Base-by-base conservation (phyloP, 2,329 filamentous ascomycete genomes). In the Colletotrichum cordylinicola region DNA sequence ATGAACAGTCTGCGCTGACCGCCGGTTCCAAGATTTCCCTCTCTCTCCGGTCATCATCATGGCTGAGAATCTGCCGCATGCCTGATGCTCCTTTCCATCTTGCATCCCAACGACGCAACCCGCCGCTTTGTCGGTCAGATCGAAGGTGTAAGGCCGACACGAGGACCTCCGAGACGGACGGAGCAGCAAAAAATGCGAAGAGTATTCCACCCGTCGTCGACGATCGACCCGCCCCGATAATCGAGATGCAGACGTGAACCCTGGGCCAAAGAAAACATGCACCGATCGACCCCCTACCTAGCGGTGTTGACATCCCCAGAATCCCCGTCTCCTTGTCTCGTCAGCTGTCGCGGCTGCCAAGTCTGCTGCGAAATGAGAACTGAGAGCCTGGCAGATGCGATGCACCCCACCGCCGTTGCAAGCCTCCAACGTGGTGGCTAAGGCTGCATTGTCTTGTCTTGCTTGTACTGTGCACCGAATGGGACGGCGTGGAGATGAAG, bases 121-220 rank as follows among this genome's bases (percentile, higher is more conserved):
- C 56, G 52, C 66, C 66, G 66, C n/a, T 68, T 68, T 68, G 55
- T 68, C 66, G 66, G 66, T 68, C 66, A 60, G 31, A 68, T 52
- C n/a, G 18, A 48, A 52, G n/a, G 10, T 52, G 43, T 52, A 8
- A 52, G 43, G 43, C 43, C 43, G 43, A 52, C n/a, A 52, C 43
- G n/a, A 21, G 43, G n/a, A 21, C 43, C n/a, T 52, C 24, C 52
- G 24, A 37, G 33, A 68, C n/a, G 9, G n/a, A n/a, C 9, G 27
- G 35, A 43, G 33, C 31, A 24, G 10, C 37, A 18, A 70, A 31
- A 15, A 33, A 31, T 52, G 43, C 10, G n/a, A 52, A 52, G 27
- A 37, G 18, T 52, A 68, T 60, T 52, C 29, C 21, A n/a, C 18
- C 56, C 56, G 15, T 35, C 61, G 18, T 55, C 39, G 37, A 35